Evolutionary conservation across 2,329 filamentous ascomycete species (phyloP).

Genomic region (Ceratocystis lukuohia): DNA sequence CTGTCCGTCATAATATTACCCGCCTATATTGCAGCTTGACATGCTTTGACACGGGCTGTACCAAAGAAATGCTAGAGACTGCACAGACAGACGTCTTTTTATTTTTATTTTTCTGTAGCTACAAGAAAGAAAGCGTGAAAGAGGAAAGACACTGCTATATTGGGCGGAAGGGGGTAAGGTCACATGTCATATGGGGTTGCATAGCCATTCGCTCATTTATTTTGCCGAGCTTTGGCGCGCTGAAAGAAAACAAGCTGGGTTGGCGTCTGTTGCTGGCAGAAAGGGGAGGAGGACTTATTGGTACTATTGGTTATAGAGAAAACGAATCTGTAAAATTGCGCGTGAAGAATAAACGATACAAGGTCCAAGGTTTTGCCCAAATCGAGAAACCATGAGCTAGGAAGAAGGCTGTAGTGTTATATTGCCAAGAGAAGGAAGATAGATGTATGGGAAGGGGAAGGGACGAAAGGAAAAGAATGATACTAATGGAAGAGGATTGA

Average conservation of each 20-base stretch:
- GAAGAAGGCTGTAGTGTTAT: not conserved
- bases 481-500: not conserved
- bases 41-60: not conserved
- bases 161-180: not conserved
- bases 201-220: not conserved
- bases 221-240: constrained; percentile 3
- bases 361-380: not conserved
- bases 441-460: not conserved
- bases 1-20: no score
- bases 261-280: not conserved
- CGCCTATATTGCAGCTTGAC: no score
- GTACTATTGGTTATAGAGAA: not conserved
- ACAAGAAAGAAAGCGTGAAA: not conserved
- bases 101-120: not conserved
- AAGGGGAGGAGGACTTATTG: not conserved
- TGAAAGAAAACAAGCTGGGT: not conserved
- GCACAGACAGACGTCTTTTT: not conserved
- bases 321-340: not conserved
- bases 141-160: not conserved
- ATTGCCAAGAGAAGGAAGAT: not conserved
- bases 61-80: not conserved
- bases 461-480: not conserved
- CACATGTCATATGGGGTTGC: not conserved
- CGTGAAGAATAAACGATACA: not conserved
- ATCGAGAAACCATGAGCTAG: no score